Base-by-base conservation (phyloP, 345 rosid genomes). In the Chamaenerion angustifolium region DNA sequence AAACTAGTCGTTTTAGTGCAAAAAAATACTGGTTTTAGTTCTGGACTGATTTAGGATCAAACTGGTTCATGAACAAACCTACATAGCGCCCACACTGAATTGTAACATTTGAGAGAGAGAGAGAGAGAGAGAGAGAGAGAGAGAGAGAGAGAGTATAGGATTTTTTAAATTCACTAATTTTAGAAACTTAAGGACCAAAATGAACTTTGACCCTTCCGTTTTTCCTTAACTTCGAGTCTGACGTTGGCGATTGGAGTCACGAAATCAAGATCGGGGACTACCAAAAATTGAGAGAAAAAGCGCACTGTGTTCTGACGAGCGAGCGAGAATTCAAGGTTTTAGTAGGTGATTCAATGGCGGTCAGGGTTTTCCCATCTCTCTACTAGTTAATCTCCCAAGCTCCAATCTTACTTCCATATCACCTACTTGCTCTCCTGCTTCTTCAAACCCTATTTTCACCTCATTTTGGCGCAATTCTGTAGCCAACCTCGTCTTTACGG, bases 361-460 rank as follows among this genome's bases (percentile, higher is more conserved):
- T 17, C 52, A 17, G 51, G 11, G 52, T 4, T 23, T 11, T 23
- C 49, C 41, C 21, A 11, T 47, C 19, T 19, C 4, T 23, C 52
- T 3, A 42, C 44, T 21, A 19, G 23, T 40, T 18, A 41, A 8
- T 19, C 40, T 12, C 41, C 51, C 25, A 46, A 51, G 52, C 21
- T 41, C 43, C 2, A 13, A 7, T n/a, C 25, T 44, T 48, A 11
- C 19, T 51, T 16, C 43, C 21, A 16, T 15, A 16, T 18, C 8
- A 47, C 53, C 42, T 17, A 12, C 27, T 46, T 11, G 12, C 25
- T 13, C 25, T 13, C 43, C 16, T 18, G 41, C 41, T 4, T 25
- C 10, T 4, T 49, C 31, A 58, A 58, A 43, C 56, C 62, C 62
- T 58, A 58, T 16, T 51, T 58, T 40, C 21, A 13, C 48, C 49